Conservation (phyloP, 1,284 basidiomycete species). For the Fomitopsis betulina region DNA sequence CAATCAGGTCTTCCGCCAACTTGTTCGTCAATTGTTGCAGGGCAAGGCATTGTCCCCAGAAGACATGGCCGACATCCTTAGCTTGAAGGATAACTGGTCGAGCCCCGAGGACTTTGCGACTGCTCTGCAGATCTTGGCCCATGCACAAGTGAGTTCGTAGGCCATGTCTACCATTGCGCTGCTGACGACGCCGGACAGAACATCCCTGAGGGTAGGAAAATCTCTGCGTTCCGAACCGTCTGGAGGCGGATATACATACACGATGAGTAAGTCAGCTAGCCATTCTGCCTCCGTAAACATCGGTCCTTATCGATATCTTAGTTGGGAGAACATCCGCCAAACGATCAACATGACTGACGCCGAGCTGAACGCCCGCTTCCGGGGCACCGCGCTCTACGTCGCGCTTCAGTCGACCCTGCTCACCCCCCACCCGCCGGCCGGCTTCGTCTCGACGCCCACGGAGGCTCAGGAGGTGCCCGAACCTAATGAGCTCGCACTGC, state of each 20-base stretch:
- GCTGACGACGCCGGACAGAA: slow-evolving; percentile 34
- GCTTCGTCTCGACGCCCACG: slow-evolving; percentile 48
- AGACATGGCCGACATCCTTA: slow-evolving; percentile 66
- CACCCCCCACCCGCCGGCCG: slow-evolving; percentile 37
- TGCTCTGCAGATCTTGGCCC: slow-evolving; percentile 57
- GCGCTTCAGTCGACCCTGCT: slow-evolving; percentile 50
- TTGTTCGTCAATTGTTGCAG: slow-evolving; percentile 62
- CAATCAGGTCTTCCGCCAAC: slow-evolving; percentile 57
- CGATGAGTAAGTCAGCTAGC: slow-evolving; percentile 65
- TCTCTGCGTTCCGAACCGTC: slow-evolving; percentile 66
- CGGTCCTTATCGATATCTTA: slow-evolving; percentile 24
- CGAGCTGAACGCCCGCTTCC: slow-evolving; percentile 62
- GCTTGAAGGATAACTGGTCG: slow-evolving; percentile 59
- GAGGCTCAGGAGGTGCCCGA: slow-evolving; percentile 52
- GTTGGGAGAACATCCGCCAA: slow-evolving; percentile 68
- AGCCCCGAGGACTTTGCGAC: slow-evolving; percentile 59
- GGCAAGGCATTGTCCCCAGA: slow-evolving; percentile 66
- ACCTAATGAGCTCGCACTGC: slow-evolving; percentile 51
- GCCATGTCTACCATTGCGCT: background rate
- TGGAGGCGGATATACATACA: slow-evolving; percentile 88
- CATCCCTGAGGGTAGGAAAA: slow-evolving; percentile 64
- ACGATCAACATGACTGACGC: slow-evolving; percentile 68
- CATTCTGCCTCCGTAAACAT: background rate
- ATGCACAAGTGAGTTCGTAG: slow-evolving; percentile 42
- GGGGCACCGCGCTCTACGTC: slow-evolving; percentile 63